Base-by-base conservation (phyloP, 2,329 filamentous ascomycete genomes). In the Orbilia ellipsospora region DNA sequence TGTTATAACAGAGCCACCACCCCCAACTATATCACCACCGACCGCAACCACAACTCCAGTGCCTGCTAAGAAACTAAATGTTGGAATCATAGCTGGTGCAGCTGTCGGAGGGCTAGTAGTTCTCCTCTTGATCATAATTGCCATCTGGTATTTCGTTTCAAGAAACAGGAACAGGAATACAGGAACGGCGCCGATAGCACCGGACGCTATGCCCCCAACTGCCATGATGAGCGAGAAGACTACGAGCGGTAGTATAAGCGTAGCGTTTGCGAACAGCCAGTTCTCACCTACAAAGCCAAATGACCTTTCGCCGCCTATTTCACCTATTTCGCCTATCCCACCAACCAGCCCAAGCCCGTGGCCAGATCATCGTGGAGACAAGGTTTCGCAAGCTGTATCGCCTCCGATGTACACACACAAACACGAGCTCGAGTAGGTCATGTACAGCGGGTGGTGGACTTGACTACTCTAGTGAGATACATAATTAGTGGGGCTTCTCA, bases 231-330 rank as follows among this genome's bases (percentile, higher is more conserved):
- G 8, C 8, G 51, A 50, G n/a, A 36, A 45, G 18, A 18, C 50
- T 36, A 36, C 31, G 2, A 50, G 45, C 48, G 16, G 16, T 50
- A 7, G 4, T 12, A 51, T 40, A 42, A 36, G 2, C 31, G 5
- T 6, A 36, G 31, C 3, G 31, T 69, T 16, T 40, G 2, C 57
- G 2, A 70, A 70, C 15, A 59, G 44, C 2, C 66, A 70, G 10
- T 63, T 70, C 28, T 57, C 66, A 26, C 66, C 57, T 2, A 15
- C 42, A 12, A 57, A 70, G 4, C 57, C 66, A 10, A 36, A 36
- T 36, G 2, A 36, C 1, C 31, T 10, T 36, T 10, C 7, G 3
- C 28, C 28, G 28, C 28, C 28, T 7, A 31, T 31, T 31, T 31
- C 28, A 7, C 28, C 28, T 7, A 31, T 31, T 31, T 31, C 31